Evolutionary conservation across 352 stramenopile species (phyloP).

Genomic region (Phytophthora pistaciae): DNA sequence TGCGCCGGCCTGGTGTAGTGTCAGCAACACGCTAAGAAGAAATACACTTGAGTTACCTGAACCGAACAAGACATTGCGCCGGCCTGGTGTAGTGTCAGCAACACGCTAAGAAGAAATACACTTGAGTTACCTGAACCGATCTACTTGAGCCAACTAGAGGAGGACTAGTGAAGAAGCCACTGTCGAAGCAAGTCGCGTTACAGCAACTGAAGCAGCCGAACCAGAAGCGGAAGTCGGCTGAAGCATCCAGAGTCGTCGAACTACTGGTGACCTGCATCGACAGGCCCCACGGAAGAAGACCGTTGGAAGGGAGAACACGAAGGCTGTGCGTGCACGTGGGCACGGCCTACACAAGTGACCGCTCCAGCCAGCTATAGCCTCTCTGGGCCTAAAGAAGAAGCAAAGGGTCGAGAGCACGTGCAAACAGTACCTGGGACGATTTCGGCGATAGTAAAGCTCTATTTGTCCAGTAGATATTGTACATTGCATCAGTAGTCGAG

Average conservation of each 20-base stretch:
- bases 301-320: not conserved
- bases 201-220: not conserved
- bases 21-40: not conserved
- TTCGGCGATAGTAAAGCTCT: not conserved
- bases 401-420: not conserved
- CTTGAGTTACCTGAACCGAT: not conserved
- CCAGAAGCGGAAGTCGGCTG: not conserved
- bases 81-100: not conserved
- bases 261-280: not conserved
- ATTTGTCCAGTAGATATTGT: not conserved
- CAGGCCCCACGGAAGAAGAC: not conserved
- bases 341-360: not conserved
- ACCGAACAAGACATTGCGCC: not conserved
- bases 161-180: not conserved
- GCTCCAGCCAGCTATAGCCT: not conserved
- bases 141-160: not conserved
- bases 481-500: not conserved
- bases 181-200: not conserved
- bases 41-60: not conserved
- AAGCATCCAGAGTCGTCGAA: not conserved
- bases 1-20: not conserved
- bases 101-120: not conserved
- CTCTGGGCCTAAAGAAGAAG: not conserved
- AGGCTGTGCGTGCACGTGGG: not conserved
- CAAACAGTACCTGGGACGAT: not conserved